Evolutionary conservation across 805 yeast species (phyloP), one percentile per base, ranked within the genome.

Genomic region (Sungouiella blattae): DNA sequence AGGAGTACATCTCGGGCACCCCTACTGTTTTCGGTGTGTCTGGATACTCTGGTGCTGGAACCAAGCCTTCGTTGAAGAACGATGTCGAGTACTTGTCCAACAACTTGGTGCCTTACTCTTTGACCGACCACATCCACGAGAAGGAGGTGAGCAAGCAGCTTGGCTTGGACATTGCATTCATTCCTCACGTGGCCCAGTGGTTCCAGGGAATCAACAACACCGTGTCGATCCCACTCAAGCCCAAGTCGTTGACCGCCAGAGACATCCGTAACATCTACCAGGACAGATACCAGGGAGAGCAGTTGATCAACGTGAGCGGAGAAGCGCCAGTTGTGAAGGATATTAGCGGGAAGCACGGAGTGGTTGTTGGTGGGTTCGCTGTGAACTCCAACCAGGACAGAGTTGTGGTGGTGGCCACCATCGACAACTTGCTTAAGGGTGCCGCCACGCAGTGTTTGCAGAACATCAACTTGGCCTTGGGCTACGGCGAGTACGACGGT

Each of bases 101-200:
- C 65, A 93, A 93, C 66, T 69, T 93, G 57, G 86, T 93, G 53
- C 98, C 99, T 39, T 93, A 93, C 67, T 80, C 96, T 4, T 73
- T 93, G 53, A 93, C 98, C 9, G 96, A 91, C 60, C 99, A 93
- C 62, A 83, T 93, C 40, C 99, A 93, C 60, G 99, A 93, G 71
- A 78, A 82, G 44, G 99, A 93, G 66, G 83, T 94, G 42, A 85
- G 96, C 27, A 55, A 73, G 11, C 89, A 83, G 48, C 69, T 93
- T 41, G 95, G 94, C 3, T 64, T 67, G 28, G 75, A 78, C 22
- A 87, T 93, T 32, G 91, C 95, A 4, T 93, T 93, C 61, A 78
- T 85, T 46, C 98, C 99, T 14, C 99, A 93, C 55, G 99, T 93
- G 41, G 98, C 97, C 2, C 94, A 84, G 60, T 93, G 98, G 98